Base-by-base conservation (phyloP, 2,329 filamentous ascomycete genomes). In the Cryphonectria japonica region DNA sequence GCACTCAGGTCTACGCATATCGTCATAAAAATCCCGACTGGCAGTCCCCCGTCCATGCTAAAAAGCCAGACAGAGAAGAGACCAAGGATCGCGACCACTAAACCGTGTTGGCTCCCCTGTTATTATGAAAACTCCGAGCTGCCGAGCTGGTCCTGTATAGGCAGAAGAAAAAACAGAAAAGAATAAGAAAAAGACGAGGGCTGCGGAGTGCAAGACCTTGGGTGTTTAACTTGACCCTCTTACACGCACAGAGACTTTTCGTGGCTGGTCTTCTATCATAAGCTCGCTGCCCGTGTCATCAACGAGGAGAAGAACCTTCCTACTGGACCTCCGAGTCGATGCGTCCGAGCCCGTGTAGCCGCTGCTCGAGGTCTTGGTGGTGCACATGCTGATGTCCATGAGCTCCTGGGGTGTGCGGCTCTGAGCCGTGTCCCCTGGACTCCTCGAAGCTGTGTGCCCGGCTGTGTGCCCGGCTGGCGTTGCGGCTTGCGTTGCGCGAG, bases 281-380 rank as follows among this genome's bases (percentile, higher is more conserved):
- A 32, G 16, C 41, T 14, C 46, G 3, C 9, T 39, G 29, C 3
- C 16, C 57, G 39, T 4, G 63, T 69, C 54, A 65, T 52, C 46
- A 43, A n/a, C 46, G 46, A 50, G 46, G 46, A n/a, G 46, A 50
- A 3, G 8, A 32, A 43, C 50, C 52, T 34, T 57, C 61, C 71
- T 73, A 73, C 65, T 54, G 68, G 29, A 69, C 69, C 50, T 71
- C 71, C 22, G 68, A 71, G 13, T 73, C 68, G 19, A 73, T 73
- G 66, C 70, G 70, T 19, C 66, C 71, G 46, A 73, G 66, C 13
- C 62, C 67, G 16, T 61, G 52, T 59, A 73, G 57, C 22, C 63
- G 67, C 50, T 64, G 62, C 46, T 73, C 69, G 16, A 73, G 66
- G 37, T 73, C 69, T 32, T 39, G 43, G n/a, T 70, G 69, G 22